Base-by-base conservation (phyloP, 345 rosid species). In the Carallia brachiata region DNA sequence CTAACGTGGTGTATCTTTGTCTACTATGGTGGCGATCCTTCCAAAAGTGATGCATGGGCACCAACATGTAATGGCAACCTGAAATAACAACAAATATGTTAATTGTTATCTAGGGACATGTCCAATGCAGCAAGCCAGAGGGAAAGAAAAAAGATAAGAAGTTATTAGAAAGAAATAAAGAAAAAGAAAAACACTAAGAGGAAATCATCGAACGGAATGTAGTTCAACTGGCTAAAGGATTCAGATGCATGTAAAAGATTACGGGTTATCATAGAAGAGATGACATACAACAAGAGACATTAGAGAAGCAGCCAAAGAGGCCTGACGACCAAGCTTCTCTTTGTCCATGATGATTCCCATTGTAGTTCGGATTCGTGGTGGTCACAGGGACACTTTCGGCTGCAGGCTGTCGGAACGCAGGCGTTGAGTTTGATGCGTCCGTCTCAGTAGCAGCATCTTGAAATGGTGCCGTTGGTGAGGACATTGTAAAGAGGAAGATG, bases 21-120 rank as follows among this genome's bases (percentile, higher is more conserved):
- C 75, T 56, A 44, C 27, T 19, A 65, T 65, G 28, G 72, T 77
- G 23, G 80, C 61, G 60, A 77, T 59, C 60, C 39, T 36, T 52
- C 74, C 73, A 10, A 77, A 72, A 53, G 74, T 63, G 67, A 77
- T 37, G 59, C 80, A 77, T 16, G 80, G 80, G 65, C 79, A 76
- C 68, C 75, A 71, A 10, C 9, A 62, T 36, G 79, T 71, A 27
- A 76, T n/a, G 31, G 75, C 79, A 75, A 65, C 74, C 78, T 75
- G 60, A 44, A 27, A 39, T 32, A 7, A 62, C 7, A 18, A 2
- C 61, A 61, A 19, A 19, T 52, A 19, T 52, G 34, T 32, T 32
- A 32, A 32, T 32, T 32, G 34, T 32, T 32, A 32, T 32, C 4
- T 32, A 32, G 34, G 34, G 4, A 32, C 34, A 32, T 32, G 34